Evolutionary conservation across 2,329 filamentous ascomycete genomes (phyloP).

Genomic region (Colletotrichum acutatum): DNA sequence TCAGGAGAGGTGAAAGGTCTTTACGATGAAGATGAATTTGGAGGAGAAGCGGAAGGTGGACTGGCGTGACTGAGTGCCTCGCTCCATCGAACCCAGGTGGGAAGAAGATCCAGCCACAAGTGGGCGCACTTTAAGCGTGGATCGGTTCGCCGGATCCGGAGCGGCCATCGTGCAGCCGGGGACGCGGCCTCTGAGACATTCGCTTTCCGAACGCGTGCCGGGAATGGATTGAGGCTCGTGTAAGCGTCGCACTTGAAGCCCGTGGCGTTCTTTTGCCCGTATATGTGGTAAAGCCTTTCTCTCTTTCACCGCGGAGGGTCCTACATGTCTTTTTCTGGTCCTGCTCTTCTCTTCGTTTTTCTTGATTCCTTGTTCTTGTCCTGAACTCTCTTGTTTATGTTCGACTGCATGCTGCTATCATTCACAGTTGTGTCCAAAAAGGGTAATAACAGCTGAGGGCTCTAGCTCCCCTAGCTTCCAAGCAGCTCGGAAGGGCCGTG

Average conservation of each 20-base stretch:
- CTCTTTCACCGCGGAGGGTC: background rate
- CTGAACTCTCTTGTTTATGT: background rate
- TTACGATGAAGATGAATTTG: background rate
- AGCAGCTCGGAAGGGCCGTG: background rate
- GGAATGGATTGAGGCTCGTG: background rate
- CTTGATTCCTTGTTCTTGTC: background rate
- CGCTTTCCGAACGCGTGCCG: slow-evolving; percentile 2
- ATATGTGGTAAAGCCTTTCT: background rate
- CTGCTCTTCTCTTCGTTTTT: background rate
- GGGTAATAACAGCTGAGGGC: background rate
- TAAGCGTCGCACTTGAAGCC: background rate
- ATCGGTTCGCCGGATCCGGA: slow-evolving; percentile 15
- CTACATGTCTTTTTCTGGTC: background rate
- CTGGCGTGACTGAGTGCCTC: no score
- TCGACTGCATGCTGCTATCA: background rate
- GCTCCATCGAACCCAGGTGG: no score
- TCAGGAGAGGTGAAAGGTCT: background rate
- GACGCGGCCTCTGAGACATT: slow-evolving; percentile 11
- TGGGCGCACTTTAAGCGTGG: background rate
- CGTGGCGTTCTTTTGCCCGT: background rate
- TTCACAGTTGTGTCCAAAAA: background rate
- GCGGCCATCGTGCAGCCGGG: background rate
- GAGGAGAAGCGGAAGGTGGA: no score
- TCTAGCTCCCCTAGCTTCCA: background rate
- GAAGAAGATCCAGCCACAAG: background rate